Evolutionary conservation across 768 basidiomycete species (phyloP).

Genomic region (Lactarius akahatsu): DNA sequence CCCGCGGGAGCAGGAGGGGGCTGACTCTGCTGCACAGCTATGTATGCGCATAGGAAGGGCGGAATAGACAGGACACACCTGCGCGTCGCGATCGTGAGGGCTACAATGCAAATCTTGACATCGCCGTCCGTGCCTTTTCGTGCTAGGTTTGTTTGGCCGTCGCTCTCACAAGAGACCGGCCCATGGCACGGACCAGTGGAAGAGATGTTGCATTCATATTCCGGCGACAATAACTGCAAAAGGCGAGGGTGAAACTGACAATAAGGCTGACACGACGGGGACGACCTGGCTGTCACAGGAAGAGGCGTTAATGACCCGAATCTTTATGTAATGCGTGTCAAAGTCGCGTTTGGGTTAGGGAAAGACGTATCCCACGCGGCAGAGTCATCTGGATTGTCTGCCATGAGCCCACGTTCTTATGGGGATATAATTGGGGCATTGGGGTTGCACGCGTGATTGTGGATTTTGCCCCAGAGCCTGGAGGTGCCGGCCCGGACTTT

Average conservation of each 20-base stretch:
- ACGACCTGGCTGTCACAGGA: neutral
- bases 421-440: neutral
- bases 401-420: slow-evolving; percentile 26
- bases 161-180: too few species aligned
- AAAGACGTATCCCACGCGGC: slow-evolving; percentile 16
- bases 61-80: slow-evolving; percentile 8
- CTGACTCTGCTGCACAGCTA: slow-evolving; percentile 9
- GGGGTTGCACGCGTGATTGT: too few species aligned
- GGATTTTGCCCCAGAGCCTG: too few species aligned
- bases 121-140: neutral
- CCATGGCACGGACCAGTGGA: too few species aligned
- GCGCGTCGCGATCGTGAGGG: neutral
- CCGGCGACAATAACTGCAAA: neutral
- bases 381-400: slow-evolving; percentile 15
- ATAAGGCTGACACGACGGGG: neutral
- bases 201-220: neutral
- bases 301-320: neutral
- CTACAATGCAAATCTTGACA: neutral
- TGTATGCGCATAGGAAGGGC: neutral
- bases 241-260: slow-evolving; percentile 18
- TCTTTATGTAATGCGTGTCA: neutral
- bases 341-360: neutral
- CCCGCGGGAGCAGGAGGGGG: neutral
- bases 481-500: too few species aligned
- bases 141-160: neutral